Evolutionary conservation across 352 stramenopile genomes (phyloP), one percentile per base, ranked within the genome.

Genomic region (Globisporangium viniferum): DNA sequence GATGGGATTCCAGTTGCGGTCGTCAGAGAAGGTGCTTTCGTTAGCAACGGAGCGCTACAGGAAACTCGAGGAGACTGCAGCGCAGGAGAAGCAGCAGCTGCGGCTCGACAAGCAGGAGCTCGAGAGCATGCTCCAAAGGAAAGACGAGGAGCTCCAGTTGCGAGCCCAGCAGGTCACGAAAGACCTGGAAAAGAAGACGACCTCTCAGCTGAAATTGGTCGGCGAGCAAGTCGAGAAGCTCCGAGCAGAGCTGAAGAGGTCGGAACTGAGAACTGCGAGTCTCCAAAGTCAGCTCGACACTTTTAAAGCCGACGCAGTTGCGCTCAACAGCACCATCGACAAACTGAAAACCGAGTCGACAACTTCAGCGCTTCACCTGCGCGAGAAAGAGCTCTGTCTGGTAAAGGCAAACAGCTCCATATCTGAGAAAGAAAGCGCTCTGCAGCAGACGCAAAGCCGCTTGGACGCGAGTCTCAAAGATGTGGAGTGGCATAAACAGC

Each of bases 51-150:
- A 76, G 14, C 62, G 62, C 8, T 64, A 63, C 24, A 61, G 48
- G 31, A 57, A 31, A 7, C 56, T 83, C 35, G 78, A 86, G 46
- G 33, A 49, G 10, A 33, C 61, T 15, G 44, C 53, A 22, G 18
- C 51, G 5, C 58, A 78, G 39, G 75, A 81, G 31, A 81, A 79
- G 31, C 22, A 60, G 15, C 76, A 79, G 36, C 65, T 81, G 31
- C 63, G 73, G 1, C 70, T 62, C 57, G 70, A 82, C 41, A 80
- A 76, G 24, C 62, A 75, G 18, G 70, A 82, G 36, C 54, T 86
- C 4, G 74, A 84, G 33, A 51, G 54, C 5, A 46, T 78, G 31
- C 66, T 84, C 5, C 59, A 55, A 18, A 59, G 55, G 18, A 80
- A 73, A 73, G 71, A 72, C n/a, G 62, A 76, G 5, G 72, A 83